A percentile compares a stretch with the other conserved stretches of the same genome.
Evolutionary conservation across 352 stramenopile genomes (phyloP).

Genomic region (Pythium guiyangense): DNA sequence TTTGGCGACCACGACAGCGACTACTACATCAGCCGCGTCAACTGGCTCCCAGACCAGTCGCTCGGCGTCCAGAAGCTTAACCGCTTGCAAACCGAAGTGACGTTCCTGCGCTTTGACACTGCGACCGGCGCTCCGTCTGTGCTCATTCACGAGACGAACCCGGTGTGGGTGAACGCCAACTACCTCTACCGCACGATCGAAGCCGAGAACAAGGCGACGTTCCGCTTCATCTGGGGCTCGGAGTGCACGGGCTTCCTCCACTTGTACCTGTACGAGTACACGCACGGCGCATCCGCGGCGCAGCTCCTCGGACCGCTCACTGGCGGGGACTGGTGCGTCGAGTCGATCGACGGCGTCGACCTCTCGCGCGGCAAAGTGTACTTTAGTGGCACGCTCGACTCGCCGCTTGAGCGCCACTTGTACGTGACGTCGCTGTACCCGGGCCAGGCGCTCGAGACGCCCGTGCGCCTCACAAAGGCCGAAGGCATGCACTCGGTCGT

Average conservation of each 20-base stretch:
- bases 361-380: conserved; percentile 82
- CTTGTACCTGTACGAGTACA: conserved; percentile 95
- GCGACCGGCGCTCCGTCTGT: conserved; percentile 53
- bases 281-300: conserved; percentile 23
- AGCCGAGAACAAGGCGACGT: conserved; percentile 66
- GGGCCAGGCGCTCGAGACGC: conserved; percentile 30
- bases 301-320: conserved; percentile 61
- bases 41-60: conserved; percentile 93
- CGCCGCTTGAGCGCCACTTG: conserved; percentile 88
- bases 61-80: conserved; percentile 89
- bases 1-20: conserved; percentile 54
- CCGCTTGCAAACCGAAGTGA: conserved; percentile 68
- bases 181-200: conserved; percentile 91
- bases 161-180: conserved; percentile 95
- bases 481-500: conserved; percentile 88
- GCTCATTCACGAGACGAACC: conserved; percentile 87
- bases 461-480: conserved; percentile 68
- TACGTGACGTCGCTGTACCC: conserved; percentile 80
- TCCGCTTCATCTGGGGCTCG: conserved; percentile 94
- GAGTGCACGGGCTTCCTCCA: conserved; percentile 94
- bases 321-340: conserved; percentile 63
- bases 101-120: conserved; percentile 80
- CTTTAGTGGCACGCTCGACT: conserved; percentile 85
- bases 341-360: conserved; percentile 82
- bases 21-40: conserved; percentile 91